Conservation (phyloP, 1,284 basidiomycete genomes). For the Volvariella volvacea region DNA sequence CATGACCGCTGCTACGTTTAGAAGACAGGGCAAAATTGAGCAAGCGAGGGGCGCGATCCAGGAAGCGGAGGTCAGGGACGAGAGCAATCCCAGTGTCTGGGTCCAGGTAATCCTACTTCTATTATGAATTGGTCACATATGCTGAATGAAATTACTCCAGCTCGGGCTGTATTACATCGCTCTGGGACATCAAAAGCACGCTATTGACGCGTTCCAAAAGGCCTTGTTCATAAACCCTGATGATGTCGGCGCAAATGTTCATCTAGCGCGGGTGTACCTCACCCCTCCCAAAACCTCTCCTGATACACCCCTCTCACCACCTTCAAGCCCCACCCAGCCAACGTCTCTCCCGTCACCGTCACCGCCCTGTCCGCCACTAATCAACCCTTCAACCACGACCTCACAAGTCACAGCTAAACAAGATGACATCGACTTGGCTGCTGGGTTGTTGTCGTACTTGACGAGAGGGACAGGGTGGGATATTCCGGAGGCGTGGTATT, state of each 20-base stretch:
- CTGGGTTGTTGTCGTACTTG: conserved; percentile 57
- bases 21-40: conserved; percentile 83
- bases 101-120: conserved; percentile 61
- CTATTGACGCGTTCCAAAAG: conserved; percentile 75
- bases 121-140: conserved; percentile 1
- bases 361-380: background rate
- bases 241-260: conserved; percentile 70
- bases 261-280: conserved; percentile 73
- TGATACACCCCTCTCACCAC: conserved; percentile 9
- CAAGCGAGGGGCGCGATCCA: conserved; percentile 89
- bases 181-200: conserved; percentile 49
- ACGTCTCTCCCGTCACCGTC: conserved; percentile 1
- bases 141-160: conserved; percentile 35
- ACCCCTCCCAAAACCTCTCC: conserved; percentile 20
- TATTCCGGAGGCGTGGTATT: conserved; percentile 89
- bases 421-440: conserved; percentile 69
- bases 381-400: background rate
- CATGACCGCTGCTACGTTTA: conserved; percentile 90
- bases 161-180: conserved; percentile 72
- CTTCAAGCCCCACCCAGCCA: background rate
- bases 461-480: conserved; percentile 77
- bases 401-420: conserved; percentile 16
- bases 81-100: conserved; percentile 87
- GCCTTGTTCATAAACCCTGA: conserved; percentile 75
- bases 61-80: conserved; percentile 89